Evolutionary conservation across 345 rosid species (phyloP).

Genomic region (Populus nigra): DNA sequence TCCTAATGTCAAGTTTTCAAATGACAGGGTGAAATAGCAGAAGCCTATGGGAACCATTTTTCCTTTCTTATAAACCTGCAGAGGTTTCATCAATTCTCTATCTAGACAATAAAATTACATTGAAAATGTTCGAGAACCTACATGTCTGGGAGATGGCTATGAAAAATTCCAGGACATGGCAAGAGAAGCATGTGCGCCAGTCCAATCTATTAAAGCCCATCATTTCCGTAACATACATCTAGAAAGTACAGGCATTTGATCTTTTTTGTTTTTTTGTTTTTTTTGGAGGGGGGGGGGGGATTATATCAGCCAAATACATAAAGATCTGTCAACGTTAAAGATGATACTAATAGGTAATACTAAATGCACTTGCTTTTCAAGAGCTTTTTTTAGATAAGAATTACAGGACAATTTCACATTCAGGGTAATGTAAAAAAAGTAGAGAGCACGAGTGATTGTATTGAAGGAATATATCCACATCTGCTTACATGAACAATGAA

Average conservation of each 20-base stretch:
- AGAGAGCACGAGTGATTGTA: neutral
- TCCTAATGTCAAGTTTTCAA: neutral
- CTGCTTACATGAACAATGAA: neutral
- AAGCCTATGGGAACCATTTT: neutral
- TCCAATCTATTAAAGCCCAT: neutral
- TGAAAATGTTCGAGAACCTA: neutral
- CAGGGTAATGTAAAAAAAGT: neutral
- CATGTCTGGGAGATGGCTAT: neutral
- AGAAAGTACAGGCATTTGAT: neutral
- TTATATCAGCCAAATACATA: neutral
- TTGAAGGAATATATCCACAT: neutral
- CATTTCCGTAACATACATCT: neutral
- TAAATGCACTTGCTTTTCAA: neutral
- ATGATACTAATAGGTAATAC: neutral
- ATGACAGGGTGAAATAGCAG: neutral
- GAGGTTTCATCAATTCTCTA: neutral
- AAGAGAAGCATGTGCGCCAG: neutral
- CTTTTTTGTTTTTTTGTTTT: no score
- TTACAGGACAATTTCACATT: neutral
- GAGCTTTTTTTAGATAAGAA: neutral
- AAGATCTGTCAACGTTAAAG: neutral
- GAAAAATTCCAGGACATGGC: neutral
- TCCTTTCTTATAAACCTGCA: neutral
- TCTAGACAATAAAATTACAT: neutral
- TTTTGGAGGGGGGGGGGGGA: no score